Conservation (phyloP, 2,329 filamentous ascomycete species). For the Moelleriella libera region DNA sequence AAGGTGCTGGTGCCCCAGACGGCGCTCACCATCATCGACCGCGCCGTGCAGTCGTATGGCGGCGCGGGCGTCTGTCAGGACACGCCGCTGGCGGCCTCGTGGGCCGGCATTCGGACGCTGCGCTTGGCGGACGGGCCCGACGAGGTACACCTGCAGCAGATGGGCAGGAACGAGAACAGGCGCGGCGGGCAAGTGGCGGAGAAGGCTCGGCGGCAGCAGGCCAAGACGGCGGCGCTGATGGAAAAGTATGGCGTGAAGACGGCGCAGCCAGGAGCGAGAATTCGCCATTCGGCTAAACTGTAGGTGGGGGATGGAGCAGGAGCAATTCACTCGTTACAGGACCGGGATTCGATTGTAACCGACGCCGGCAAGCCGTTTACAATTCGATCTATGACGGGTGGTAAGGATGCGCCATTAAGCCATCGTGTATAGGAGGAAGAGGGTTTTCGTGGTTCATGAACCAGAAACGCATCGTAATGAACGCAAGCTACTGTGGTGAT, state of each 20-base stretch:
- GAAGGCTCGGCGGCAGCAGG: constrained; percentile 49
- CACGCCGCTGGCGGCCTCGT: constrained; percentile 77
- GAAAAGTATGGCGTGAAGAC: constrained; percentile 36
- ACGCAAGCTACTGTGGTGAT: no score
- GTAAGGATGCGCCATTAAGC: no score
- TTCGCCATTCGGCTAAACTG: constrained; percentile 31
- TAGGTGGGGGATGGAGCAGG: constrained; percentile 11
- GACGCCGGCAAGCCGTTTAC: no score
- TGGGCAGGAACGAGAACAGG: constrained; percentile 70
- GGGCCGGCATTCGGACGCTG: constrained; percentile 67
- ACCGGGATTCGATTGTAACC: no score
- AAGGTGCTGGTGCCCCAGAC: constrained; percentile 83
- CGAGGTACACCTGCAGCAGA: constrained; percentile 79
- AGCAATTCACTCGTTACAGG: background rate
- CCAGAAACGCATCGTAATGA: no score
- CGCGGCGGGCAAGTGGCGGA: constrained; percentile 45
- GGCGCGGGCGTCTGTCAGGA: constrained; percentile 88
- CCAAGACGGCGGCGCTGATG: constrained; percentile 51
- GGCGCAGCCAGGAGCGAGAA: constrained; percentile 36
- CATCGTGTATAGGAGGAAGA: no score
- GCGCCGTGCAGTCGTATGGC: constrained; percentile 84
- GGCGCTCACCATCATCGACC: constrained; percentile 78
- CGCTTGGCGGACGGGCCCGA: constrained; percentile 87
- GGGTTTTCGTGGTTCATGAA: no score
- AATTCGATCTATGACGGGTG: no score